A percentile compares a stretch with the other conserved stretches of the same genome.
These are phyloP conservation scores for Neurospora sp. DNA, from an alignment of 2,329 filamentous ascomycete genomes.

Conservation along the genomic window DNA sequence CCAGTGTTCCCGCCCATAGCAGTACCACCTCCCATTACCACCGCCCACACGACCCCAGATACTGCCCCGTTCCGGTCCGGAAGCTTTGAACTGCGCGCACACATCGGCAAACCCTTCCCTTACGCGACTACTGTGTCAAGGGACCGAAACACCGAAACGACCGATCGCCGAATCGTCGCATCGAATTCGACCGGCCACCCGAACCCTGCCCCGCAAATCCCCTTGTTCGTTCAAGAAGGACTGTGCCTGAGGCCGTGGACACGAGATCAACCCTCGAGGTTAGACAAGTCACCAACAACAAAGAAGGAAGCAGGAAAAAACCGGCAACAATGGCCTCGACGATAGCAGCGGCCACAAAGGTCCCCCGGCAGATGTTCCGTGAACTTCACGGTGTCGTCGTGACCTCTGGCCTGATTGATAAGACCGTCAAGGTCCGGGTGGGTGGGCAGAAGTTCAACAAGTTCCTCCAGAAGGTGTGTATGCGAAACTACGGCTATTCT, in stretches of 20 bases:
- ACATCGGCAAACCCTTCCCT: neutral
- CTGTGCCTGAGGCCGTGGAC: neutral
- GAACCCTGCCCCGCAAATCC: neutral
- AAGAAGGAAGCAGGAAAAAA: neutral
- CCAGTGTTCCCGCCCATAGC: neutral
- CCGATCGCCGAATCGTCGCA: neutral
- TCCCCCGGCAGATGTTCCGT: slow-evolving; percentile 35
- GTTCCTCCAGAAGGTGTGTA: slow-evolving; percentile 58
- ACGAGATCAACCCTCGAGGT: neutral
- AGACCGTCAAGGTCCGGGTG: slow-evolving; percentile 70
- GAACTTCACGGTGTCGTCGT: slow-evolving; percentile 62
- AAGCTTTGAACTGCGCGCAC: neutral
- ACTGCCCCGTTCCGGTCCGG: neutral
- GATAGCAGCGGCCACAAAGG: slow-evolving; percentile 15
- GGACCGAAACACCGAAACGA: neutral
- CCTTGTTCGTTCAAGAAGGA: neutral
- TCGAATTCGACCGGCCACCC: neutral
- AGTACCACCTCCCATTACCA: neutral
- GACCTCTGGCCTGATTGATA: slow-evolving; percentile 66
- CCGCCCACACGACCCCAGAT: neutral
- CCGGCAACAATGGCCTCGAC: slow-evolving; percentile 27
- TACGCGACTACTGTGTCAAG: neutral
- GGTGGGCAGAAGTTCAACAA: slow-evolving; percentile 64
- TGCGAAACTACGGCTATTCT: neutral
- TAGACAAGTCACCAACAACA: neutral